Evolutionary conservation across 2,329 filamentous ascomycete genomes (phyloP).

Genomic region (Colletotrichum aenigma): DNA sequence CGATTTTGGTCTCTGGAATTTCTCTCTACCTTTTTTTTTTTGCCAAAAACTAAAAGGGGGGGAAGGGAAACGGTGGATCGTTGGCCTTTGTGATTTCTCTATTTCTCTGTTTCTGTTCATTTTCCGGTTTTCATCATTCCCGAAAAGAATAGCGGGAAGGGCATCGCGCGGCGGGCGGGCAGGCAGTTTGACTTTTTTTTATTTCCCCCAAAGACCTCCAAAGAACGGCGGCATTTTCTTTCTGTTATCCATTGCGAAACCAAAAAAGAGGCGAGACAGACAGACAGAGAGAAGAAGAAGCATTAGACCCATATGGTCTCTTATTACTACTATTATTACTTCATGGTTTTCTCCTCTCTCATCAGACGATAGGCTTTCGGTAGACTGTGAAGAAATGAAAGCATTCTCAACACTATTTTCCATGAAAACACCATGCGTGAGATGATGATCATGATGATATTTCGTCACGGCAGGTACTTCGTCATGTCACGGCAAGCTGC

Average conservation of each 20-base stretch:
- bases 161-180: slow-evolving; percentile 15
- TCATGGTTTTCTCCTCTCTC: not conserved
- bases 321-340: not conserved
- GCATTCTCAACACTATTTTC: not conserved
- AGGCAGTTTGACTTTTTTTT: not conserved
- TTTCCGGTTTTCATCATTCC: slow-evolving; percentile 1
- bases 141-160: slow-evolving; percentile 11
- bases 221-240: slow-evolving; percentile 1
- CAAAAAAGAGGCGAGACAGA: not conserved
- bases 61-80: not conserved
- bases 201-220: not conserved
- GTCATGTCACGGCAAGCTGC: not conserved
- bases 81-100: slow-evolving; percentile 8
- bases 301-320: slow-evolving; percentile 13
- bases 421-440: not conserved
- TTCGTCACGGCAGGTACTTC: not conserved
- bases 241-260: not conserved
- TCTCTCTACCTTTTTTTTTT: not conserved
- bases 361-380: not conserved
- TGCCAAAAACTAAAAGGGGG: not conserved
- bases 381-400: slow-evolving; percentile 7
- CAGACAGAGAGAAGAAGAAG: not conserved
- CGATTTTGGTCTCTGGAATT: not conserved
- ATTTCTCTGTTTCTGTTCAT: not conserved
- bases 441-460: not conserved